Evolutionary conservation across 164 flowering plant genomes (phyloP).

Genomic region (Pachysandra terminalis): DNA sequence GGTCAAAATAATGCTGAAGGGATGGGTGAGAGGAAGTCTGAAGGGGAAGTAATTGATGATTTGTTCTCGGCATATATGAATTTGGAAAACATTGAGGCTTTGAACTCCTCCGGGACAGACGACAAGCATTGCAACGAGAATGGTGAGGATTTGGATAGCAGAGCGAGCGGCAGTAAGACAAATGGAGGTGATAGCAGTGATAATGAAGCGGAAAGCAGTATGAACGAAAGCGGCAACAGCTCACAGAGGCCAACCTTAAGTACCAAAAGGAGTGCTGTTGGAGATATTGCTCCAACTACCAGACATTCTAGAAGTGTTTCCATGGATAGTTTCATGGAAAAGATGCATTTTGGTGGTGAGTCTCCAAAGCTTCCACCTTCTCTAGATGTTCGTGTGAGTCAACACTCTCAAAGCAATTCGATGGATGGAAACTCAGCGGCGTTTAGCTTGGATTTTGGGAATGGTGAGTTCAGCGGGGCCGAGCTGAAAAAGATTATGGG

Average conservation of each 20-base stretch:
- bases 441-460: slow-evolving; percentile 67
- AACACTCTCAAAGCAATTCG: slow-evolving; percentile 60
- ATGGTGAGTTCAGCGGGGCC: slow-evolving; percentile 65
- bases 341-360: slow-evolving; percentile 53
- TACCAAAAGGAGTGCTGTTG: slow-evolving; percentile 35
- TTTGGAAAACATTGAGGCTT: slow-evolving; percentile 64
- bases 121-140: slow-evolving; percentile 48
- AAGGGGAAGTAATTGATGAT: slow-evolving; percentile 82
- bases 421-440: slow-evolving; percentile 53
- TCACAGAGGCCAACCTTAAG: slow-evolving; percentile 21
- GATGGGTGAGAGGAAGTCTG: slow-evolving; percentile 69
- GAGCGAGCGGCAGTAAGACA: slow-evolving; percentile 86
- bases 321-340: slow-evolving; percentile 61
- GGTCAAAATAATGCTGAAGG: slow-evolving; percentile 47
- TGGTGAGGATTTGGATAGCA: slow-evolving; percentile 66
- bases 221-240: slow-evolving; percentile 56
- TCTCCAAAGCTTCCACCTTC: slow-evolving; percentile 52
- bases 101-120: slow-evolving; percentile 63
- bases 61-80: slow-evolving; percentile 82
- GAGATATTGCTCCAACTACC: slow-evolving; percentile 36
- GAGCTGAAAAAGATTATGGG: slow-evolving; percentile 72
- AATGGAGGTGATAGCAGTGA: slow-evolving; percentile 85
- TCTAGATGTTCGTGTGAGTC: slow-evolving; percentile 42
- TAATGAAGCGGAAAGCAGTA: slow-evolving; percentile 85
- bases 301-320: slow-evolving; percentile 57